Evolutionary conservation across 202 grass and related monocot species (phyloP).

Genomic region (Brachypodium distachyon): DNA sequence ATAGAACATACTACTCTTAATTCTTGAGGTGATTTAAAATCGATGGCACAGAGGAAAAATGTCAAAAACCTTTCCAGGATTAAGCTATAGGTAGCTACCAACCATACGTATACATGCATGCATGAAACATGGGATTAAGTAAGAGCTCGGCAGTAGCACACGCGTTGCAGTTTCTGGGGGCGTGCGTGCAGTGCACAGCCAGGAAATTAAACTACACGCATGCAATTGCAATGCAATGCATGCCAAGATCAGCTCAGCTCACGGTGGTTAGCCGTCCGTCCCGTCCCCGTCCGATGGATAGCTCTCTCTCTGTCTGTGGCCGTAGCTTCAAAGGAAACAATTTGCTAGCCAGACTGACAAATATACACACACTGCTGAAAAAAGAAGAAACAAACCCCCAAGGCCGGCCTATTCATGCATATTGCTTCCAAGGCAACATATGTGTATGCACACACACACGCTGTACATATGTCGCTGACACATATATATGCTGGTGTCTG

Average conservation of each 20-base stretch:
- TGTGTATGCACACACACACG: not conserved
- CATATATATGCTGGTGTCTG: not conserved
- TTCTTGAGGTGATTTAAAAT: too few species aligned
- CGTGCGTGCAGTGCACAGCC: not conserved
- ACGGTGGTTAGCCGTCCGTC: not conserved
- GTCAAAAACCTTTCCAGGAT: too few species aligned
- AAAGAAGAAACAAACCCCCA: not conserved
- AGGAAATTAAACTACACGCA: not conserved
- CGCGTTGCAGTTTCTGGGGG: not conserved
- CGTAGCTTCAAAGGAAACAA: conserved; percentile 39
- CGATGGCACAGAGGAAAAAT: too few species aligned
- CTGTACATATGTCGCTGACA: too few species aligned
- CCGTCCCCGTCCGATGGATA: too few species aligned
- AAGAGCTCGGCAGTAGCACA: conserved; percentile 9
- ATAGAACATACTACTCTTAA: too few species aligned
- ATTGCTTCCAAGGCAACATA: conserved; percentile 30
- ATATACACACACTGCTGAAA: not conserved
- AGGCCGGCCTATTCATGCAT: not conserved
- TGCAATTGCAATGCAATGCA: not conserved
- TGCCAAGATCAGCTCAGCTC: not conserved
- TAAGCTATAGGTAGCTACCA: too few species aligned
- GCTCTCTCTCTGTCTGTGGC: too few species aligned
- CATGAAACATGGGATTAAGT: too few species aligned
- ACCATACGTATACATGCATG: too few species aligned
- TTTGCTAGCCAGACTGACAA: too few species aligned